Base-by-base conservation (phyloP, 2,329 filamentous ascomycete genomes). In the Calonectria pseudoreteaudii region DNA sequence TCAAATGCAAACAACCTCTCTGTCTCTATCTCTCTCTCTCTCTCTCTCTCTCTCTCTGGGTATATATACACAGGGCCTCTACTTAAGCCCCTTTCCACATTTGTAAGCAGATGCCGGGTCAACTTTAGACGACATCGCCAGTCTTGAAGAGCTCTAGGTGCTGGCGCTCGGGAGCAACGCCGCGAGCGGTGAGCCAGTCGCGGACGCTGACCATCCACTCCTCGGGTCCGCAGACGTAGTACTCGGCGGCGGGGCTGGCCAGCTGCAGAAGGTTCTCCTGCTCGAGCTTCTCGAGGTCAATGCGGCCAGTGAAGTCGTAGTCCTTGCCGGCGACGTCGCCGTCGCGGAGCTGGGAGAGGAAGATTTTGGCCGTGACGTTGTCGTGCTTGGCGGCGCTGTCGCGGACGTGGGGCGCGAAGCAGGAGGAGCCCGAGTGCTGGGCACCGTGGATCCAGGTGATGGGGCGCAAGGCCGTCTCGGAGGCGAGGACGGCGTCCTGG, bases 221-320 rank as follows among this genome's bases (percentile, higher is more conserved):
- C 73, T 88, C 87, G 0, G 94, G 94, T 0, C 94, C 94, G 80
- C 94, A 96, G 68, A 94, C 85, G 78, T 90, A 95, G 82, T 95
- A 96, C 79, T 92, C 86, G 0, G 94, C 87, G 53, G 84, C 84
- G 0, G 83, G 65, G 77, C 93, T 86, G 26, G 86, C 84, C 1
- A 92, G 81, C 76, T 88, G 90, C n/a, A 96, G 84, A 58, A 90
- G 86, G 0, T 84, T 80, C 11, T 89, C 85, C 30, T 84, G 81
- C 75, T 90, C 87, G 47, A 94, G 81, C 69, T 86, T 87, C 38
- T 85, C 83, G n/a, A 95, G 82, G 71, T 91, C 87, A 20, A 94
- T 84, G 10, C 90, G 87, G 4, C 93, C 91, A 11, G 85, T 84
- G 77, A 91, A 87, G 71, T 93, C 84, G 82, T 92, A 94, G 76